A percentile compares a stretch with the other conserved stretches of the same genome.
phyloP scores from a whole-genome alignment of 306 rosid genomes.

The Arachis stenosperma region DNA sequence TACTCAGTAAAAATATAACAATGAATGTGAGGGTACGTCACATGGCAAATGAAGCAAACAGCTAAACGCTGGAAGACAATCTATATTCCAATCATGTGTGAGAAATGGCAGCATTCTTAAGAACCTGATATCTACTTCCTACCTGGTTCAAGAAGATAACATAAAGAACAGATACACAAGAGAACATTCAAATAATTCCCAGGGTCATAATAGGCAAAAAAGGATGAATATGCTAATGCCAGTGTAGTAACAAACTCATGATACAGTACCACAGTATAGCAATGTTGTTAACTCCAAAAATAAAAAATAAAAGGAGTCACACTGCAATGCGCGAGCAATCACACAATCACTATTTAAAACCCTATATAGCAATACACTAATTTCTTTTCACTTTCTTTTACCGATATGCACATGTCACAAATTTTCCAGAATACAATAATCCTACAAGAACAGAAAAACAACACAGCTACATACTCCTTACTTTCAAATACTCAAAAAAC shows the following conservation, averaged over 20 bases:
- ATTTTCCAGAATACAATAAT: not conserved
- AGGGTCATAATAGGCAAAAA: not conserved
- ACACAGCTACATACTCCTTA: not conserved
- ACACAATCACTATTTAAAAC: too few relatives aligned
- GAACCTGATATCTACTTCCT: not conserved
- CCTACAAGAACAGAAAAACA: slow-evolving; percentile 1
- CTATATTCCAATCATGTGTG: not conserved
- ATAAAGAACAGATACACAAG: not conserved
- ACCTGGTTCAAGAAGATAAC: not conserved
- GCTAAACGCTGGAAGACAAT: slow-evolving; percentile 14
- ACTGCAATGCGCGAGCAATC: too few relatives aligned
- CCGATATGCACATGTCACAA: not conserved
- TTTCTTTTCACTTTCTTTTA: not conserved
- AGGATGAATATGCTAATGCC: slow-evolving; percentile 1
- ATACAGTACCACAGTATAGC: slow-evolving; percentile 9
- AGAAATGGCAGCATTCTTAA: not conserved
- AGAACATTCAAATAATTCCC: not conserved
- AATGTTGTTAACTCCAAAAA: not conserved
- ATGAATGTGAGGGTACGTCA: slow-evolving; percentile 4
- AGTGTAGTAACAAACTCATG: not conserved
- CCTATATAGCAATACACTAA: too few relatives aligned
- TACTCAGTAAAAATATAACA: slow-evolving; percentile 11
- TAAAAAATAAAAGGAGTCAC: too few relatives aligned
- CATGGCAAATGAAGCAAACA: slow-evolving; percentile 11
- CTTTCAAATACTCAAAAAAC: not conserved